These are phyloP conservation scores for Chaetothyriales sp. DNA, from an alignment of 2,329 filamentous ascomycete genomes.

Conservation along the genomic window DNA sequence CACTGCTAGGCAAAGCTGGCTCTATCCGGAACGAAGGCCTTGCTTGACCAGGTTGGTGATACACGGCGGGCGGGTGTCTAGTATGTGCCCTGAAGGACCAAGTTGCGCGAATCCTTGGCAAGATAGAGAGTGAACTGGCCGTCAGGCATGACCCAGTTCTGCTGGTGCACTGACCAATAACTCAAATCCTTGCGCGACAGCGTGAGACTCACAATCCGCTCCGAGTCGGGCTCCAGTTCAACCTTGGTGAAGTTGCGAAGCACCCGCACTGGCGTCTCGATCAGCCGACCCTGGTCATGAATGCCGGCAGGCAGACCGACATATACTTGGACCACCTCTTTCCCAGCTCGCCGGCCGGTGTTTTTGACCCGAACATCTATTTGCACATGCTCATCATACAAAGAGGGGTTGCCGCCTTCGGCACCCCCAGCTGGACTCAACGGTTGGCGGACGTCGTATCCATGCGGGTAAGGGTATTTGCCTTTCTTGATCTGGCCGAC, in stretches of 20 bases:
- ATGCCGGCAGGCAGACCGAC: slow-evolving; percentile 25
- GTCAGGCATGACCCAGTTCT: slow-evolving; percentile 55
- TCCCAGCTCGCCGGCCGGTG: slow-evolving; percentile 13
- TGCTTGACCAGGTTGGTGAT: slow-evolving; percentile 17
- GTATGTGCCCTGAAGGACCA: slow-evolving; percentile 3
- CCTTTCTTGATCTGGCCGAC: slow-evolving; percentile 34
- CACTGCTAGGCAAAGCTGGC: slow-evolving; percentile 19
- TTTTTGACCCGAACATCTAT: slow-evolving; percentile 15
- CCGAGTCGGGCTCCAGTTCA: slow-evolving; percentile 41
- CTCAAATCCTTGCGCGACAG: slow-evolving; percentile 57
- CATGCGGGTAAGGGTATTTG: slow-evolving; percentile 40
- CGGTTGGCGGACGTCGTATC: slow-evolving; percentile 38
- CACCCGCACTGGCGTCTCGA: slow-evolving; percentile 55
- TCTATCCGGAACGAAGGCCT: slow-evolving; percentile 38
- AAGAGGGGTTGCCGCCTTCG: slow-evolving; percentile 53
- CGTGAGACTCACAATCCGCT: slow-evolving; percentile 40
- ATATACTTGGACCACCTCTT: slow-evolving; percentile 19
- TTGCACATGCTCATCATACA: slow-evolving; percentile 43
- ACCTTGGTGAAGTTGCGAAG: slow-evolving; percentile 63
- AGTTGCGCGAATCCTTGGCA: slow-evolving; percentile 20
- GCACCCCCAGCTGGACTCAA: slow-evolving; percentile 55
- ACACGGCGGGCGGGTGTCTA: slow-evolving; percentile 18
- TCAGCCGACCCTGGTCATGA: slow-evolving; percentile 30
- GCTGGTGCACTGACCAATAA: slow-evolving; percentile 53
- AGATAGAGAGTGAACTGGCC: slow-evolving; percentile 18